Evolutionary conservation across 108 stramenopile genomes (phyloP), one percentile per base, ranked within the genome.

Genomic region (Cyclotella baltica): DNA sequence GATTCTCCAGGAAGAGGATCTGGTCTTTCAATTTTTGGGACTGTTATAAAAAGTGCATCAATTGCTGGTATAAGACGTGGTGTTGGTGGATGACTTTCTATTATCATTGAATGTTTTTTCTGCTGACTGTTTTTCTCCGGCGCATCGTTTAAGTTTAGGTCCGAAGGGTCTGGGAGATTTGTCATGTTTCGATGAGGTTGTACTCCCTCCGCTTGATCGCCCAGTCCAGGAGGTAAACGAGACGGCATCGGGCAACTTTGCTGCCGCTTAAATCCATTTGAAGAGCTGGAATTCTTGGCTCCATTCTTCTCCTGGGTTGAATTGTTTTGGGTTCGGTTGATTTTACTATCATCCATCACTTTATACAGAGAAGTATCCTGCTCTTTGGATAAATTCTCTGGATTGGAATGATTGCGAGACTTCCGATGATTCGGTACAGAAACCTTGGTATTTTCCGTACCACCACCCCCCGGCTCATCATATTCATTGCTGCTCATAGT

Each of bases 1-100:
- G 15, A 19, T 40, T 73, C 72, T 69, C 73, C 81, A 0, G 71
- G 81, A 78, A 73, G 78, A 47, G 66, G 58, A 48, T 79, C 61
- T 38, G 73, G 78, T n/a, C 66, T 63, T 55, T 83, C 83, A 46
- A 37, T 67, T 25, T 51, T 35, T 43, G 81, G 85, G 36, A 83
- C 66, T 19, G 72, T 62, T 46, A 82, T 83, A 53, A 76, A 85
- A 27, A 70, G 75, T n/a, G 76, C 80, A 67, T 77, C 76, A 33
- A 3, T 1, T n/a, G 59, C 59, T 34, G n/a, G 59, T 29, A 71
- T 73, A 36, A 48, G 67, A n/a, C 57, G 64, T 59, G 67, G 36
- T 15, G 72, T 34, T 34, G 85, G 43, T n/a, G 53, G 47, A 59
- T 63, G 43, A 27, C 50, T 64, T 53, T 35, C 61, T 33, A 47